These are phyloP conservation scores for Kockovaella imperatae DNA, from an alignment of 768 basidiomycete genomes.

Conservation along the genomic window DNA sequence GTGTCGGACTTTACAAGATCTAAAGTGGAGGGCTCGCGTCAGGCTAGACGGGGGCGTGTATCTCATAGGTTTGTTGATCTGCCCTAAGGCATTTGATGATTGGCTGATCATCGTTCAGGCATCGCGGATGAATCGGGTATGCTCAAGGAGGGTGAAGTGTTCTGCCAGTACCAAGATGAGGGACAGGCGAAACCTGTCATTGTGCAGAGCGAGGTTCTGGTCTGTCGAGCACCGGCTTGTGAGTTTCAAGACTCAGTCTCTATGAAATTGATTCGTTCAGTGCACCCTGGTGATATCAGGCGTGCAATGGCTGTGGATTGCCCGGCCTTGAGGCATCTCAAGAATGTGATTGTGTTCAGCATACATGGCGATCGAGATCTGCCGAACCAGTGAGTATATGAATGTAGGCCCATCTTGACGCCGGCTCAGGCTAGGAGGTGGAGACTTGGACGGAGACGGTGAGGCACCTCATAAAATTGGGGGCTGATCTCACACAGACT, in stretches of 20 bases:
- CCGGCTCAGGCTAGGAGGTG: constrained; percentile 36
- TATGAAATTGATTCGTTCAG: background rate
- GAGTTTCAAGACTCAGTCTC: constrained; percentile 4
- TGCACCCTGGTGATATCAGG: constrained; percentile 37
- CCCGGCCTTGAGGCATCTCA: constrained; percentile 35
- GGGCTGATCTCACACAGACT: constrained; percentile 19
- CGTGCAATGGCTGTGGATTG: constrained; percentile 36
- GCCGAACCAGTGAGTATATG: constrained; percentile 29
- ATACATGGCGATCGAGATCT: constrained; percentile 32
- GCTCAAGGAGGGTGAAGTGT: constrained; percentile 35
- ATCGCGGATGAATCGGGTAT: constrained; percentile 40
- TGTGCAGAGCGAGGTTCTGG: constrained; percentile 24
- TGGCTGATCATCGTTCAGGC: constrained; percentile 10
- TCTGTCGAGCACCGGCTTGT: constrained; percentile 42
- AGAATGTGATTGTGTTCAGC: constrained; percentile 44
- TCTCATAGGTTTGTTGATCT: constrained; percentile 33
- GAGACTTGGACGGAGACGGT: constrained; percentile 42
- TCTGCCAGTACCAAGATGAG: constrained; percentile 39
- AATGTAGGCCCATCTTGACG: background rate
- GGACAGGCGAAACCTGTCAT: constrained; percentile 17
- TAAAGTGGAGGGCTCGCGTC: constrained; percentile 42
- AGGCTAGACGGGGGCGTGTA: constrained; percentile 35
- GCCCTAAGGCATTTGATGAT: background rate
- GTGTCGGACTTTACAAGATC: constrained; percentile 37
- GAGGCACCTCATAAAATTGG: background rate